phyloP scores from a whole-genome alignment of 352 stramenopile genomes.

The Phytophthora sojae region DNA sequence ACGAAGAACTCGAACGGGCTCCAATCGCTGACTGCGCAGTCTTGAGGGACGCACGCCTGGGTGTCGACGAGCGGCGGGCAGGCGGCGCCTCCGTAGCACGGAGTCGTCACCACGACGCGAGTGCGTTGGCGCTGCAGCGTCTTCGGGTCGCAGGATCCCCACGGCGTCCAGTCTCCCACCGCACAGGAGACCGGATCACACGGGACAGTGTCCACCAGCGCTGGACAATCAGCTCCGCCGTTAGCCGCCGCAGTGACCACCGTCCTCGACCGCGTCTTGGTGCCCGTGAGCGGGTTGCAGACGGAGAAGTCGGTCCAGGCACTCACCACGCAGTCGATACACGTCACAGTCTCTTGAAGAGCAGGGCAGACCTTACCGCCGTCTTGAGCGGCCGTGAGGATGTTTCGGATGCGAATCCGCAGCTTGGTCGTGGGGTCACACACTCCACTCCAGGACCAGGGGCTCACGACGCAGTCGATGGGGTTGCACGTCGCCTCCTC shows the following conservation, averaged over 20 bases:
- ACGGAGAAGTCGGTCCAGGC: constrained; percentile 44
- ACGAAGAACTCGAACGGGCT: constrained; percentile 48
- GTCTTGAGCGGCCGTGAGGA: constrained; percentile 46
- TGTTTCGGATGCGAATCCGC: constrained; percentile 33
- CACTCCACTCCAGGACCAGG: constrained; percentile 45
- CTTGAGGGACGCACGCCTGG: constrained; percentile 50
- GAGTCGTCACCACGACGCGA: constrained; percentile 34
- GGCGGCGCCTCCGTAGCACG: constrained; percentile 45
- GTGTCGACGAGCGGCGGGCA: constrained; percentile 49
- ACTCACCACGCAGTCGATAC: constrained; percentile 51
- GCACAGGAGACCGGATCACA: constrained; percentile 56
- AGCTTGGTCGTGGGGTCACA: constrained; percentile 49
- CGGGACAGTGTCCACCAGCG: constrained; percentile 34
- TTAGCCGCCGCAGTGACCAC: constrained; percentile 41
- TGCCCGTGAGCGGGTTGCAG: constrained; percentile 56
- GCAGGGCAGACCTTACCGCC: constrained; percentile 48
- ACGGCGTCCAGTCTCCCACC: constrained; percentile 45
- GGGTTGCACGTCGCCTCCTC: constrained; percentile 49
- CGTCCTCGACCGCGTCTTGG: constrained; percentile 50
- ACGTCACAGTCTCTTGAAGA: constrained; percentile 50
- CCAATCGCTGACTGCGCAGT: constrained; percentile 64
- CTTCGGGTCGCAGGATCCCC: constrained; percentile 40
- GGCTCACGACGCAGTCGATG: constrained; percentile 51
- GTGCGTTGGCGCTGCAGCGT: constrained; percentile 43
- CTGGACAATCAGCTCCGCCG: constrained; percentile 45